Base-by-base conservation (phyloP, 2,329 filamentous ascomycete genomes). In the Penicillium sp. region DNA sequence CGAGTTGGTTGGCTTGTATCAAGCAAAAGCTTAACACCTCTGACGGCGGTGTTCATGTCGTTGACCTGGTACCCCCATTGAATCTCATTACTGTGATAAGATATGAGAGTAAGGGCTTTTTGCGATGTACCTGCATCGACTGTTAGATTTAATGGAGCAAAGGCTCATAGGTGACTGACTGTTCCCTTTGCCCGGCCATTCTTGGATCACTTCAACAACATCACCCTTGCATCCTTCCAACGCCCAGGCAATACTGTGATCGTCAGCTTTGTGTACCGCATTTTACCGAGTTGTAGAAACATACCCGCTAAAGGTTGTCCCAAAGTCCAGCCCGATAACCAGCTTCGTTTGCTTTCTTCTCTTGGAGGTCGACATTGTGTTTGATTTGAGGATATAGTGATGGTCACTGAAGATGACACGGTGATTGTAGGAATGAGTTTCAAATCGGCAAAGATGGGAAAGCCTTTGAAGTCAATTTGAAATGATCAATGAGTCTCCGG, bases 291-390 rank as follows among this genome's bases (percentile, higher is more conserved):
- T 13, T 42, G 19, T 19, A 3, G 31, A 22, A 14, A 52, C 55
- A 27, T 52, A 70, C 66, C 70, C 68, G 45, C 65, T 71, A 49
- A 64, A 72, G 9, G 70, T 72, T 14, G 68, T 72, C 2, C 69
- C 70, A 48, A 71, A 42, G 39, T 42, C 39, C 10, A 42, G 9
- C 14, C 39, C 39, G 10, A 42, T 42, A 5, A 42, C 19, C 10
- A 42, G n/a, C 19, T 22, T 42, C 7, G 10, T 2, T 2, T 9
- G 19, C 14, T 42, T 22, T 10, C 4, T 22, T 8, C 10, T 4
- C 13, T 33, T 14, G 1, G 5, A 14, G 29, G 4, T 14, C 13
- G 29, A 14, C 29, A 33, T 33, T 33, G 31, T 6, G 13, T 6
- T 33, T 7, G 31, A 33, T 33, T 33, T 33, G 11, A 16, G 31